Evolutionary conservation across 2,329 filamentous ascomycete genomes (phyloP).

Genomic region (Allantophomopsis cytisporea): DNA sequence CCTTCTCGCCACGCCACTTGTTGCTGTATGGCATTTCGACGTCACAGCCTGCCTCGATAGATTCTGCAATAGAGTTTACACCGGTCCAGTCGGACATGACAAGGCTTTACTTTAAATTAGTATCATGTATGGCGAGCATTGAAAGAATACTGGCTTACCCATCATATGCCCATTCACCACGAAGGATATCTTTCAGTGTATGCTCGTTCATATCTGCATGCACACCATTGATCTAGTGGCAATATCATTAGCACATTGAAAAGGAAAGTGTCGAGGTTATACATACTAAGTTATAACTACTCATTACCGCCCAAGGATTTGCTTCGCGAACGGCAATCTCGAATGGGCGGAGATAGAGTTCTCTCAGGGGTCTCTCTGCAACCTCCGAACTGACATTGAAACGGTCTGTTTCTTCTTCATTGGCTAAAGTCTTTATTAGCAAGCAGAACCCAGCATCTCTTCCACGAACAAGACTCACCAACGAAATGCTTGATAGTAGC

Average conservation of each 20-base stretch:
- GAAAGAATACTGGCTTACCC: conserved; percentile 25
- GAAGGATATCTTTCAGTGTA: conserved; percentile 40
- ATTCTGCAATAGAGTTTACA: conserved; percentile 39
- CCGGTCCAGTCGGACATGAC: conserved; percentile 48
- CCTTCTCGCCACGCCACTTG: conserved; percentile 42
- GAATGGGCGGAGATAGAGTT: conserved; percentile 63
- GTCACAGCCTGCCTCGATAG: conserved; percentile 40
- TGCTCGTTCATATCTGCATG: conserved; percentile 43
- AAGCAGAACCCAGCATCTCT: conserved; percentile 2
- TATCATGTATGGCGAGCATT: background rate
- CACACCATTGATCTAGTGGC: conserved; percentile 36
- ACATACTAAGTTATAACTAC: conserved; percentile 43
- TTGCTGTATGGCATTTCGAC: conserved; percentile 43
- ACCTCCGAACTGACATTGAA: conserved; percentile 51
- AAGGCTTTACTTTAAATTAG: conserved; percentile 21
- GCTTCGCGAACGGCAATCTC: conserved; percentile 59
- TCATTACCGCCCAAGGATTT: conserved; percentile 58
- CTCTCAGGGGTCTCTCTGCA: conserved; percentile 49
- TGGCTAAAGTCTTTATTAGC: conserved; percentile 43
- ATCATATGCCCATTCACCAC: conserved; percentile 49
- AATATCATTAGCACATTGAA: too few species aligned
- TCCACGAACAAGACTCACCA: background rate
- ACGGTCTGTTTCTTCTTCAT: conserved; percentile 59
- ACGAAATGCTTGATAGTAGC: conserved; percentile 61
- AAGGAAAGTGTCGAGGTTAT: too few species aligned